These are phyloP conservation scores for Xylariales sp. DNA, from an alignment of 2,329 filamentous ascomycete species.

Conservation along the genomic window DNA sequence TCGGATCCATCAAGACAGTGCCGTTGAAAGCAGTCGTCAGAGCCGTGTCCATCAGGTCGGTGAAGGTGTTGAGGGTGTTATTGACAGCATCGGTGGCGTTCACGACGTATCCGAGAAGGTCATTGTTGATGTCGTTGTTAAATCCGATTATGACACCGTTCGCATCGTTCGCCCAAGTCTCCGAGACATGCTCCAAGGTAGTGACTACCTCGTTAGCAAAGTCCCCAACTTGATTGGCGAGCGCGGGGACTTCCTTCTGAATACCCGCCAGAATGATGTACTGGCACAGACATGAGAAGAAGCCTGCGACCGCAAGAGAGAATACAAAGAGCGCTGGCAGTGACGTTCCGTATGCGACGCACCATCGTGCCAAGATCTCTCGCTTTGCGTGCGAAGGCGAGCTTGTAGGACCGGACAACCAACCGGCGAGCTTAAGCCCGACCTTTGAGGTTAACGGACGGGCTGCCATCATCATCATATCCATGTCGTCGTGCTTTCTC, in stretches of 20 bases:
- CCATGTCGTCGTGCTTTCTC: constrained; percentile 72
- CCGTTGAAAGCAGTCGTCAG: constrained; percentile 76
- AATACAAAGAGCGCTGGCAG: constrained; percentile 81
- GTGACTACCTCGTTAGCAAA: constrained; percentile 75
- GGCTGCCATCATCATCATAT: constrained; percentile 83
- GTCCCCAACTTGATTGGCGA: constrained; percentile 68
- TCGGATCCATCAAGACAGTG: constrained; percentile 73
- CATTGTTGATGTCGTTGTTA: constrained; percentile 74
- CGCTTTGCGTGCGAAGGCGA: constrained; percentile 35
- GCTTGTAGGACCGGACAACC: constrained; percentile 6
- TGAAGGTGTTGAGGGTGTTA: constrained; percentile 76
- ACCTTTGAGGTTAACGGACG: constrained; percentile 69
- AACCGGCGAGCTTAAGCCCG: constrained; percentile 64
- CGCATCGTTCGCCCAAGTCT: constrained; percentile 69
- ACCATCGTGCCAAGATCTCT: constrained; percentile 75
- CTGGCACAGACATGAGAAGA: constrained; percentile 80
- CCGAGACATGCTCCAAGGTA: constrained; percentile 68
- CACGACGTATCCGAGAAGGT: constrained; percentile 83
- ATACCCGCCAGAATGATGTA: constrained; percentile 70
- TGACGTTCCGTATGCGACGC: constrained; percentile 82
- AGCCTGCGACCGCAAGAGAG: constrained; percentile 73
- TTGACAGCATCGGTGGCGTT: constrained; percentile 81
- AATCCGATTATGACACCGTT: constrained; percentile 68
- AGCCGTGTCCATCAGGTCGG: constrained; percentile 68
- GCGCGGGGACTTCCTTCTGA: constrained; percentile 68